Evolutionary conservation across 768 basidiomycete species (phyloP).

Genomic region (Gautieria morchelliformis): DNA sequence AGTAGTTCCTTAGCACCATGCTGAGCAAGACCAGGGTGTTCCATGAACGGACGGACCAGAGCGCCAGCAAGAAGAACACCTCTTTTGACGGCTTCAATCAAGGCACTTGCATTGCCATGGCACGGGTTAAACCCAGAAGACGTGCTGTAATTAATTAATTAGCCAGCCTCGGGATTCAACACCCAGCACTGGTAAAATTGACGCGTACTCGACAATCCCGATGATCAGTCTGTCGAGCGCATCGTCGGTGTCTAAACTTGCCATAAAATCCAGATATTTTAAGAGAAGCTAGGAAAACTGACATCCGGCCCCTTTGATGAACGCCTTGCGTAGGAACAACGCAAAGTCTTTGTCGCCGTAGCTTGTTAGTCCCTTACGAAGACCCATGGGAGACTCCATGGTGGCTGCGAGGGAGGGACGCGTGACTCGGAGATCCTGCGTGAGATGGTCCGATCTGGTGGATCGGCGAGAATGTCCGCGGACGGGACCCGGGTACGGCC

Average conservation of each 20-base stretch:
- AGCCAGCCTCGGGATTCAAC: no score
- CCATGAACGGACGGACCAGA: constrained; percentile 6
- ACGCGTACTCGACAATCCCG: constrained; percentile 15
- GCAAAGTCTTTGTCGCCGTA: constrained; percentile 20
- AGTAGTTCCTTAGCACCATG: neutral
- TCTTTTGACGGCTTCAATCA: constrained; percentile 17
- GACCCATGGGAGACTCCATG: neutral
- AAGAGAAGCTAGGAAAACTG: neutral
- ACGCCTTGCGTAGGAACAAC: constrained; percentile 19
- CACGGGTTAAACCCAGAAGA: constrained; percentile 19
- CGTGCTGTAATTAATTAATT: constrained; percentile 9
- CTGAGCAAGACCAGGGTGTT: neutral
- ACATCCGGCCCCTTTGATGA: constrained; percentile 21
- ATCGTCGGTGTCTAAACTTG: constrained; percentile 14
- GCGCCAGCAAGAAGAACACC: constrained; percentile 16
- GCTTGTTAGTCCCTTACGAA: constrained; percentile 13
- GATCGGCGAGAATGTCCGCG: neutral
- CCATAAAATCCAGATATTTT: neutral
- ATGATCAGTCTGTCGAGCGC: constrained; percentile 19
- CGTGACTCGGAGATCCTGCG: no score
- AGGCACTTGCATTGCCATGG: constrained; percentile 15
- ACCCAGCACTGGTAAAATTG: neutral
- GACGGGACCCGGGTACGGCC: no score
- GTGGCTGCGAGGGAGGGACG: no score
- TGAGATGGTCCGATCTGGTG: no score